Evolutionary conservation across 495 filamentous ascomycete species (phyloP), one percentile per base, ranked within the genome.

Genomic region (Rusavskia elegans): DNA sequence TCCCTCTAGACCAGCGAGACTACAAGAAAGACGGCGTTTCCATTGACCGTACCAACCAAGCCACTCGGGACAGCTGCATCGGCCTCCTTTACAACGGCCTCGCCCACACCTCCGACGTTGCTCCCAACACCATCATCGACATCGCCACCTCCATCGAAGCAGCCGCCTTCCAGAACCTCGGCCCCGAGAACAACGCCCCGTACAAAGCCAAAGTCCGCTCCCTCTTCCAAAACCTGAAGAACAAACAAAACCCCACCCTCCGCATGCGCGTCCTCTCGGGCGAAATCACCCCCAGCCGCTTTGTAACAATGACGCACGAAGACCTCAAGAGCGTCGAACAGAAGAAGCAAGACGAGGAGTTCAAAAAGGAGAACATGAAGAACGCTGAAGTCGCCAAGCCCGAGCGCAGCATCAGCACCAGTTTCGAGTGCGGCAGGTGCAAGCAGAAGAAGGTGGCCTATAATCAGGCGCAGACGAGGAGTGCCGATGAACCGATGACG

Each of bases 371-470:
- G 70, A 97, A 97, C 66, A 87, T 96, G 84, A 86, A 87, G 71
- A 84, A 90, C 65, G 84, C 92, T 0, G 85, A 94, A 77, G 88
- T 93, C 21, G 85, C 89, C 49, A 84, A 88, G 68, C 84, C 77
- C 2, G 85, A 94, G 64, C 88, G 84, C 67, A 85, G 79, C 61
- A 87, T 95, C 66, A 89, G 81, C 61, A 85, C 84, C 54, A 81
- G 77, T 39, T 73, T 97, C 56, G 82, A 84, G 68, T 98, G 92
- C 67, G 78, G 87, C 53, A 85, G 85, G 69, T 97, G 92, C 64
- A 79, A 80, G 39, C 77, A 94, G 74, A 88, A 85, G 71, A 92
- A 86, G 72, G 92, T 98, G 61, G 83, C 81, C 57, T 98, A 98
- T 64, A 89, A 78, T 32, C 92, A 96, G 68, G 92, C 93, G 27